These are phyloP conservation scores for Cyclostephanos tholiformis DNA, from an alignment of 108 stramenopile species.

Conservation along the genomic window DNA sequence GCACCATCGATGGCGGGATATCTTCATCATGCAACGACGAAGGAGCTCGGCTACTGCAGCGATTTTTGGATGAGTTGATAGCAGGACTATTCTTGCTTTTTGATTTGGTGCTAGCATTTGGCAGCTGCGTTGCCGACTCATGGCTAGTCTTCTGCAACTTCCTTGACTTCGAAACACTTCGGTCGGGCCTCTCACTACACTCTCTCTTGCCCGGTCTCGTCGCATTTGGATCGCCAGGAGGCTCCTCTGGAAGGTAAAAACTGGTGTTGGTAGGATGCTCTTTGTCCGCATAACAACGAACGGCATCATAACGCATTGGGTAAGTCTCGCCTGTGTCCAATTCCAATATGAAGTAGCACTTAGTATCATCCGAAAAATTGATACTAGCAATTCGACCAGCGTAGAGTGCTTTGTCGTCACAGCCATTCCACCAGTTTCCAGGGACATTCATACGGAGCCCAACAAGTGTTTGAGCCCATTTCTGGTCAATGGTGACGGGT, in stretches of 20 bases:
- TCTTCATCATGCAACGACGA: too few species aligned
- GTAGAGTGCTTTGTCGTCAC: too few species aligned
- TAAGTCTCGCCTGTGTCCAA: neutral
- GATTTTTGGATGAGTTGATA: neutral
- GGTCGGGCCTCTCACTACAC: neutral
- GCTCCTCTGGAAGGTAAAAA: neutral
- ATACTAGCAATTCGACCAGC: too few species aligned
- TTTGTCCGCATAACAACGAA: neutral
- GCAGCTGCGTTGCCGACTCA: neutral
- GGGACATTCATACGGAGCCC: too few species aligned
- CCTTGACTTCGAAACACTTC: neutral
- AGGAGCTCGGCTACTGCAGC: neutral
- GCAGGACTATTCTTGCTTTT: neutral
- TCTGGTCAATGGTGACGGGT: neutral
- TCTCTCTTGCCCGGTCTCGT: too few species aligned
- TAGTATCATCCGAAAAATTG: too few species aligned
- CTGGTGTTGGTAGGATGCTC: neutral
- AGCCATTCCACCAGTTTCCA: too few species aligned
- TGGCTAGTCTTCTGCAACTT: neutral
- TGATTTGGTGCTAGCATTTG: neutral
- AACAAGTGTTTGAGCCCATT: too few species aligned
- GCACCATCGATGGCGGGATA: too few species aligned
- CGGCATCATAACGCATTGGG: slow-evolving; percentile 2
- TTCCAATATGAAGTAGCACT: too few species aligned
- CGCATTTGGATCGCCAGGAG: neutral